Evolutionary conservation across 2,329 filamentous ascomycete species (phyloP), one percentile per base, ranked within the genome.

Genomic region (Pseudonectria buxi): DNA sequence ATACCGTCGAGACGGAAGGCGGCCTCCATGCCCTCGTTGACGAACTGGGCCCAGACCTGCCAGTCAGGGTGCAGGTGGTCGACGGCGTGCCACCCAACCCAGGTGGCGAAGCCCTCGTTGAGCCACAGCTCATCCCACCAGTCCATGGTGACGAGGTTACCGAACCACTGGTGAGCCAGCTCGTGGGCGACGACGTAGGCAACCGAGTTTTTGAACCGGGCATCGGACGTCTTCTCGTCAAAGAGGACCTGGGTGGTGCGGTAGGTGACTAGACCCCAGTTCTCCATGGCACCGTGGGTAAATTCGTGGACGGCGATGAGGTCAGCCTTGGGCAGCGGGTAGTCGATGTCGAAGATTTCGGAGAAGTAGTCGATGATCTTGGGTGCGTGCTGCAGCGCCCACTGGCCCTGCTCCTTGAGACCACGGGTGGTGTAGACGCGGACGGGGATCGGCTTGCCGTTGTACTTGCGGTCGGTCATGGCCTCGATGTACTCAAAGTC

Each of bases 171-270:
- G 57, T 95, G 88, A 37, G 89, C 92, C 43, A 98, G 73, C 62
- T 98, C 92, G 63, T 98, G 92, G n/a, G 92, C 90, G 33, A 96
- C 89, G 37, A 96, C 89, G 54, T 98, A 96, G 24, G 92, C 92
- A 45, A 98, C 84, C 26, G 89, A 77, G 61, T 95, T 95, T 63
- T 88, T 89, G 67, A 90, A 95, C 46, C 81, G 80, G 28, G 86
- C 80, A 58, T 95, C 90, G 0, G 90, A 95, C 32, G 83, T 85
- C 58, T 87, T 81, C 60, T 94, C 87, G 54, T 98, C 90, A 55
- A 92, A 98, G n/a, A 98, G 74, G 18, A 98, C 83, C 33, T 92
- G 89, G 10, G 90, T 96, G 10, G 90, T 94, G 47, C 88, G 78
- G 67, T 96, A 98, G 24, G 92, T 96, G 39, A 98, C 87, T 35